Conservation (phyloP, 2,329 filamentous ascomycete genomes). For the Exophiala bonariae region DNA sequence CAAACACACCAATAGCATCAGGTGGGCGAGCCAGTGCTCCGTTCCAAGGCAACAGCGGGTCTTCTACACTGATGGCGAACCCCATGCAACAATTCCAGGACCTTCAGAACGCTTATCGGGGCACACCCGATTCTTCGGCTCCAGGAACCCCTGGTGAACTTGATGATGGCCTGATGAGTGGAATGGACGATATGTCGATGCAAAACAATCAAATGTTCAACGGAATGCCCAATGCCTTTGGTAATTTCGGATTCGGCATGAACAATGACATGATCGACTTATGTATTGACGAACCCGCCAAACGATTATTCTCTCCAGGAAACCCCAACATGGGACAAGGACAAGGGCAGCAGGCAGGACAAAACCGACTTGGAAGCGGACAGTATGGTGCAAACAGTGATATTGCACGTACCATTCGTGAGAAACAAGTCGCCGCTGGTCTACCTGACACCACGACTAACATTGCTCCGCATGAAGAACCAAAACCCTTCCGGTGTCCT, state of each 20-base stretch:
- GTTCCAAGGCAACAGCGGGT: conserved; percentile 89
- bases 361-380: conserved; percentile 72
- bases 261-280: conserved; percentile 58
- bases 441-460: conserved; percentile 47
- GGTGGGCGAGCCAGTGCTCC: conserved; percentile 54
- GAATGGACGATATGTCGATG: conserved; percentile 62
- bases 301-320: conserved; percentile 85
- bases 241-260: conserved; percentile 44
- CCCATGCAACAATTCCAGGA: conserved; percentile 62
- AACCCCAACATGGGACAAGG: conserved; percentile 65
- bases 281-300: conserved; percentile 89
- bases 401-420: conserved; percentile 64
- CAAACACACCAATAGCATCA: conserved; percentile 76
- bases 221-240: conserved; percentile 35
- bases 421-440: conserved; percentile 63
- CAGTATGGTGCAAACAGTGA: conserved; percentile 78
- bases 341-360: conserved; percentile 58
- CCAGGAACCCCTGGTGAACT: conserved; percentile 72
- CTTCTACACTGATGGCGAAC: conserved; percentile 84
- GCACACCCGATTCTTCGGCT: conserved; percentile 65
- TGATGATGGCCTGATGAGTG: conserved; percentile 70
- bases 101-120: conserved; percentile 47
- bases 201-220: conserved; percentile 47
- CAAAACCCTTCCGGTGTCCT: conserved; percentile 96
- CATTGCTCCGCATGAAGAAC: conserved; percentile 71